A percentile compares a stretch with the other conserved stretches of the same genome.
Evolutionary conservation across 177 flowering plant genomes (phyloP).

Genomic region (Vitis hybrid): DNA sequence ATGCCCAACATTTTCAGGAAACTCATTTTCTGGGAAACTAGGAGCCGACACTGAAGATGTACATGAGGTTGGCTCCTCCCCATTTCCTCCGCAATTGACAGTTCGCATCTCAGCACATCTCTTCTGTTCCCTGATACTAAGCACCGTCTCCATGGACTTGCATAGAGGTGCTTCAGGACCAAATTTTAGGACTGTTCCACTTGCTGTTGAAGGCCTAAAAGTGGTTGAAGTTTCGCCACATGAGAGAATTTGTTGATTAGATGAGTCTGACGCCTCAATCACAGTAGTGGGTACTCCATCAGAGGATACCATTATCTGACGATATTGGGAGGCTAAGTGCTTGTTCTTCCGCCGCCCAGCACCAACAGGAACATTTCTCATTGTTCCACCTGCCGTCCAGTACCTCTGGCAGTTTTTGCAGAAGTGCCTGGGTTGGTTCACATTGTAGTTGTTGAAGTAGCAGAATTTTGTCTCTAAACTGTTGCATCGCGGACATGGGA

Average conservation of each 20-base stretch:
- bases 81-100: slow-evolving; percentile 20
- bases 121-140: slow-evolving; percentile 36
- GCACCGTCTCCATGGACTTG: slow-evolving; percentile 41
- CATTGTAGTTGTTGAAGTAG: slow-evolving; percentile 67
- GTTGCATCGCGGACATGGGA: slow-evolving; percentile 67
- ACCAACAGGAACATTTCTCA: slow-evolving; percentile 70
- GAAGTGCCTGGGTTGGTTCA: slow-evolving; percentile 67
- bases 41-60: slow-evolving; percentile 32
- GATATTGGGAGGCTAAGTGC: slow-evolving; percentile 42
- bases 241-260: slow-evolving; percentile 28
- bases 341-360: slow-evolving; percentile 64
- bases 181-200: slow-evolving; percentile 37
- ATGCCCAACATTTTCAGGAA: slow-evolving; percentile 13
- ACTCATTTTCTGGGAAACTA: slow-evolving; percentile 23
- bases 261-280: slow-evolving; percentile 22
- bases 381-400: slow-evolving; percentile 73
- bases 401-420: slow-evolving; percentile 71
- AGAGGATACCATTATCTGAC: slow-evolving; percentile 37
- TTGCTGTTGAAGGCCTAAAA: slow-evolving; percentile 22
- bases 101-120: slow-evolving; percentile 18
- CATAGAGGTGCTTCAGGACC: slow-evolving; percentile 44
- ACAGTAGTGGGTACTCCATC: slow-evolving; percentile 27
- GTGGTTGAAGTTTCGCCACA: slow-evolving; percentile 23
- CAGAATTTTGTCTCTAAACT: slow-evolving; percentile 66
- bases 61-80: slow-evolving; percentile 32